A percentile compares a stretch with the other conserved stretches of the same genome.
Conservation (phyloP, 345 rosid species). For the Eucalyptus curtisii region DNA sequence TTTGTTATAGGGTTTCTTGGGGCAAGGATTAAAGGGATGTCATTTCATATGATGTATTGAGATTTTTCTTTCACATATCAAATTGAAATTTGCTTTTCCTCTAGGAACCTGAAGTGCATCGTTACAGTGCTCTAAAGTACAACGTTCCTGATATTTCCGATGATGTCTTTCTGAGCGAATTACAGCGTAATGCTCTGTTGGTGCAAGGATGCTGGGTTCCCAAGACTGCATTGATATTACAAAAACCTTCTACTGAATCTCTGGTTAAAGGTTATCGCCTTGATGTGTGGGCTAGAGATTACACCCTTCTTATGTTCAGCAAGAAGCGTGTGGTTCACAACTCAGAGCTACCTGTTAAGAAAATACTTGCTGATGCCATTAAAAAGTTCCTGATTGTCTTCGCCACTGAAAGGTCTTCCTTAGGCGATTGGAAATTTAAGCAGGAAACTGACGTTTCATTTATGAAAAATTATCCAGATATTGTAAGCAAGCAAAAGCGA, state of each 20-base stretch:
- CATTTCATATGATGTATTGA: background rate
- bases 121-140: constrained; percentile 53
- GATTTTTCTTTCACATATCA: background rate
- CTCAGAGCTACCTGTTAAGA: constrained; percentile 2
- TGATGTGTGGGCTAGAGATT: constrained; percentile 40
- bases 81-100: background rate
- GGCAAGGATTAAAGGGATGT: background rate
- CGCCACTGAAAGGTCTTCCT: constrained; percentile 34
- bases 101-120: constrained; percentile 48
- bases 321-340: constrained; percentile 14
- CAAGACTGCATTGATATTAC: constrained; percentile 31
- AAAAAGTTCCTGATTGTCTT: constrained; percentile 16
- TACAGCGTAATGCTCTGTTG: constrained; percentile 43
- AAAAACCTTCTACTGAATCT: constrained; percentile 4
- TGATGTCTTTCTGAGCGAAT: constrained; percentile 41
- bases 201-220: constrained; percentile 90
- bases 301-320: constrained; percentile 38
- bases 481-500: constrained; percentile 28
- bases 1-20: background rate
- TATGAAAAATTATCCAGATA: constrained; percentile 25
- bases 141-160: constrained; percentile 35
- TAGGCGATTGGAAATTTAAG: constrained; percentile 50
- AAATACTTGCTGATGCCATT: constrained; percentile 9
- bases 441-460: constrained; percentile 26
- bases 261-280: constrained; percentile 44